These are phyloP conservation scores for Alternaria alternata DNA, from an alignment of 2,329 filamentous ascomycete species.

Conservation along the genomic window DNA sequence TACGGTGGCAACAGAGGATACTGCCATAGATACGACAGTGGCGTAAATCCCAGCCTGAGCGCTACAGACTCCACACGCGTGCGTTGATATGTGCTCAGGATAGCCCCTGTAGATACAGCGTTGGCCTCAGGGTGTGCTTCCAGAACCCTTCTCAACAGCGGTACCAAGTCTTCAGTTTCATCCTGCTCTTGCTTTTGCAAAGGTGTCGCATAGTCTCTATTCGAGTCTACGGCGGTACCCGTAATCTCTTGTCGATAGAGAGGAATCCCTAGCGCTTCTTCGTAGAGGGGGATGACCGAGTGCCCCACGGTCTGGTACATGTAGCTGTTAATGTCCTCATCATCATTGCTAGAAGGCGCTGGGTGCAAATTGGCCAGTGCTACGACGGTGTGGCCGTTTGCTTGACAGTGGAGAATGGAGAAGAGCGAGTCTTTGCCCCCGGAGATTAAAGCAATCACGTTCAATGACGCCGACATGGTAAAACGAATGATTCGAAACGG, in stretches of 20 bases:
- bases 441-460: constrained; percentile 89
- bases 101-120: constrained; percentile 88
- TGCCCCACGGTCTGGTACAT: constrained; percentile 99
- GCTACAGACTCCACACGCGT: constrained; percentile 95
- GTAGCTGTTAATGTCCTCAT: constrained; percentile 88
- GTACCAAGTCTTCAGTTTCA: constrained; percentile 87
- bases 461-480: constrained; percentile 26
- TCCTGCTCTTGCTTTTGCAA: constrained; percentile 57
- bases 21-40: constrained; percentile 92
- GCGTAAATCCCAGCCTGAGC: constrained; percentile 78
- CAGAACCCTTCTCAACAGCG: constrained; percentile 74
- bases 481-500: constrained; percentile 3
- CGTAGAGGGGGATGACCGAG: constrained; percentile 84
- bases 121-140: constrained; percentile 78
- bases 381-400: constrained; percentile 83
- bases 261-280: constrained; percentile 78
- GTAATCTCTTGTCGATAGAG: constrained; percentile 81
- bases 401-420: constrained; percentile 86
- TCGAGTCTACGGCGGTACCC: constrained; percentile 74
- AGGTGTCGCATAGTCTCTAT: constrained; percentile 70
- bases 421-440: constrained; percentile 98
- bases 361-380: constrained; percentile 91
- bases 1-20: constrained; percentile 75
- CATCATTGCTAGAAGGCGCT: constrained; percentile 33
- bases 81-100: constrained; percentile 93